These are phyloP conservation scores for Isoetes engelmannii DNA, from an alignment of 83 land plant species.

Conservation along the genomic window DNA sequence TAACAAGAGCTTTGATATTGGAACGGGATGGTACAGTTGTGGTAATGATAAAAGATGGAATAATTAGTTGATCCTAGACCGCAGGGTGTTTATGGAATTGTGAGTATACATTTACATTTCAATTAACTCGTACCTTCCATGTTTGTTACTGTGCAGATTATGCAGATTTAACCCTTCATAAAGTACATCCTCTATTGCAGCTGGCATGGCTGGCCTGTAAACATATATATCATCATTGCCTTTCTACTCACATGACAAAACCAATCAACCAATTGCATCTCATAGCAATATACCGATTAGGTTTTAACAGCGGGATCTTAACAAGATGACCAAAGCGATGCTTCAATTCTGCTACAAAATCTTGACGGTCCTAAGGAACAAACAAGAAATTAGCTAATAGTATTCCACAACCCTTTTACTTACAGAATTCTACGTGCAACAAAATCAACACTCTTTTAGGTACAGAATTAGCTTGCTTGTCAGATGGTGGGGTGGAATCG, in stretches of 20 bases:
- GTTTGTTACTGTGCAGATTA: slow-evolving; percentile 49
- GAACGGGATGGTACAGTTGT: too few species aligned
- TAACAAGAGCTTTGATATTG: too few species aligned
- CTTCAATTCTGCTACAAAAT: slow-evolving; percentile 63
- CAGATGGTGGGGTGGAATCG: too few species aligned
- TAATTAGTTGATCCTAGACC: too few species aligned
- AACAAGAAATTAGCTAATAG: not conserved
- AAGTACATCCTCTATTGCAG: slow-evolving; percentile 39
- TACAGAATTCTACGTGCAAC: not conserved
- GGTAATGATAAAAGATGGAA: too few species aligned
- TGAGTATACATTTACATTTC: too few species aligned
- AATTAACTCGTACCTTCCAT: slow-evolving; percentile 55
- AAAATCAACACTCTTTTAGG: not conserved
- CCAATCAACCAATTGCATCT: not conserved
- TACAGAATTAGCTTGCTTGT: not conserved
- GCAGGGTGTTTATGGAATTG: too few species aligned
- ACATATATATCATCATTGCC: not conserved
- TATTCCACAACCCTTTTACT: not conserved
- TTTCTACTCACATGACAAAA: not conserved
- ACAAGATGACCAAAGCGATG: slow-evolving; percentile 75
- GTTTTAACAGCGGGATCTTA: slow-evolving; percentile 72
- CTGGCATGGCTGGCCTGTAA: slow-evolving; percentile 65
- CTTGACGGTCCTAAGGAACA: slow-evolving; percentile 57
- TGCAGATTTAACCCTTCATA: slow-evolving; percentile 72
- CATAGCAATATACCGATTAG: slow-evolving; percentile 49